Evolutionary conservation across 164 flowering plant genomes (phyloP), one percentile per base, ranked within the genome.

Genomic region (Aristolochia contorta): DNA sequence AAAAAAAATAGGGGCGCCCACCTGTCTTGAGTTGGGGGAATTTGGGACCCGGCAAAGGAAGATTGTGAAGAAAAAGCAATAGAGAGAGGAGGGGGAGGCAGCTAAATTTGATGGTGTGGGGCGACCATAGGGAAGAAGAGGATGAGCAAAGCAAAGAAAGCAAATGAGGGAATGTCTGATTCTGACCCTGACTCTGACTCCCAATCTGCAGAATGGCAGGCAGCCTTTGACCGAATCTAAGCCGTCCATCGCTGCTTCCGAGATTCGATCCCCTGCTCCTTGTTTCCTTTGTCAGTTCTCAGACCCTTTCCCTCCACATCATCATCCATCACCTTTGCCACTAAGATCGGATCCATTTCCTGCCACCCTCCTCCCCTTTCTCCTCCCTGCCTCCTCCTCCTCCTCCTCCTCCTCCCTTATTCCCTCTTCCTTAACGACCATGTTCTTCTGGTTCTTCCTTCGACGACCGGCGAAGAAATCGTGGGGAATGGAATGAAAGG

Each of bases 201-300:
- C 47, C 14, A 14, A 24, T 51, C 69, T 59, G 58, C 24, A 52
- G 45, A 21, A 47, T 60, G 30, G 53, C 57, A 71, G 43, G 74
- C 79, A 78, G 79, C 73, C 80, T 87, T 85, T 87, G 95, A 87
- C 91, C 78, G 66, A 77, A 87, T 87, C 84, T 62, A 55, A 62
- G 58, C 84, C 84, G 68, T 79, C 66, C 70, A 76, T 65, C 64
- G 32, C 22, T 45, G 54, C 18, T 6, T 45, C 61, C 51, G 23
- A 43, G 20, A 65, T 63, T 56, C 51, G 23, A 54, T 65, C 60
- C 52, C 24, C 23, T 48, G 49, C 37, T 45, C 53, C 24, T 16
- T 45, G 27, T 21, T 5, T 54, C 57, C 57, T 24, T 21, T 16
- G 22, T 49, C 53, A 37, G 43, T 49, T 49, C 22, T 49, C 53